Base-by-base conservation (phyloP, 2,329 filamentous ascomycete species). In the Elsinoe batatas region DNA sequence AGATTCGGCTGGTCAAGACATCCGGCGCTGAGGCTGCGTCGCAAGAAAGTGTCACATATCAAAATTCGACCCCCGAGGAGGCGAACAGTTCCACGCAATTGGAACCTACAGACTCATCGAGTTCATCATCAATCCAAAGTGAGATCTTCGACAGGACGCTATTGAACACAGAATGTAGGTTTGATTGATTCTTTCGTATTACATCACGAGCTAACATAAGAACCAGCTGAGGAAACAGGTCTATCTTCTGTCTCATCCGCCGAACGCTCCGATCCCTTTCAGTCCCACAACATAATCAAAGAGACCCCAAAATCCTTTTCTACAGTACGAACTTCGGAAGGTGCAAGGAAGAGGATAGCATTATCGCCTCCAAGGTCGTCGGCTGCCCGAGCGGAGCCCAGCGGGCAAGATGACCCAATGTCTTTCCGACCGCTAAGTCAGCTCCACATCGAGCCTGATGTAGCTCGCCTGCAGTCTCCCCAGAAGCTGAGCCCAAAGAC, bases 161-260 rank as follows among this genome's bases (percentile, higher is more conserved):
- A 10, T 55, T 42, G 37, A 55, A 55, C 15, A 55, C 53, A 10
- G 53, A 55, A 47, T 33, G 53, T 47, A 18, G n/a, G 53, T 47
- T 20, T 47, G 51, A 32, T 15, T 13, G 17, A 42, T 40, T 12
- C n/a, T 40, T 10, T 17, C 13, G 36, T 43, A 3, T 15, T 12
- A 18, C n/a, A n/a, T 11, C 26, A 13, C 18, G 44, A 5, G 37
- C 51, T 54, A 18, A 54, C 36, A 26, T 35, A 10, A 18, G 50
- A 57, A 30, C 22, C 54, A 50, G 47, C 55, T 17, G 58, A 60
- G 26, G 58, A 60, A 18, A 60, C 58, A n/a, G 54, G 55, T 7
- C 42, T 60, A 20, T 60, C 58, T 32, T 58, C 57, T 22, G 55
- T 57, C n/a, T 47, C 58, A 22, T 58, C 56, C 38, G 58, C 58